Evolutionary conservation across 106 monocot genomes (phyloP).

Genomic region (Acanthochlamys bracteata): DNA sequence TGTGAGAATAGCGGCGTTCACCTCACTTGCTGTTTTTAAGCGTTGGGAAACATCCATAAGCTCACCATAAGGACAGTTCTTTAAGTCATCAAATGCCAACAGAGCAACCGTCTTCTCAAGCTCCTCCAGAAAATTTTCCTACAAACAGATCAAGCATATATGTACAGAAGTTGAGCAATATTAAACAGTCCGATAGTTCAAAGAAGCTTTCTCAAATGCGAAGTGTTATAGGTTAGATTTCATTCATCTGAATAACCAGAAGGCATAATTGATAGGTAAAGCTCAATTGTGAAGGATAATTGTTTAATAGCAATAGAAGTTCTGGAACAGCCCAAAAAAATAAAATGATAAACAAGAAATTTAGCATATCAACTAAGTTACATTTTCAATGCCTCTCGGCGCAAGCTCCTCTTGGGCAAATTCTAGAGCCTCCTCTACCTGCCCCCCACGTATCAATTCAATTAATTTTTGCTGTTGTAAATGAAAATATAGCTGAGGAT

Average conservation of each 20-base stretch:
- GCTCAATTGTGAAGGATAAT: no score
- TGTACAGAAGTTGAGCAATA: background rate
- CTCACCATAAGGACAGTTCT: constrained; percentile 80
- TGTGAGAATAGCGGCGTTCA: constrained; percentile 92
- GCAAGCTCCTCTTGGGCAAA: constrained; percentile 99
- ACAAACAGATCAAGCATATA: constrained; percentile 3
- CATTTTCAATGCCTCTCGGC: constrained; percentile 92
- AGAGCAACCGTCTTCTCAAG: constrained; percentile 86
- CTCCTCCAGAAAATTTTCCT: constrained; percentile 84
- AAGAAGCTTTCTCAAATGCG: no score
- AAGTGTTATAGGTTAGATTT: no score
- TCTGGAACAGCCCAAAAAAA: no score
- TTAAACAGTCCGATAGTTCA: no score
- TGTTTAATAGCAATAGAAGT: no score
- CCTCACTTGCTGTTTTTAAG: constrained; percentile 91
- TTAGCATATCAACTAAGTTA: constrained; percentile 19
- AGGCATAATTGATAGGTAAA: no score
- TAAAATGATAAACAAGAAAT: no score
- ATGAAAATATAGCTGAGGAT: constrained; percentile 94
- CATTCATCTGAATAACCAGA: no score
- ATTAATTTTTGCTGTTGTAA: constrained; percentile 90
- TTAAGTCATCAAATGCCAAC: constrained; percentile 83
- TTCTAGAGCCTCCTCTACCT: constrained; percentile 80
- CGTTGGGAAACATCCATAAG: constrained; percentile 94
- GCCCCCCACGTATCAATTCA: constrained; percentile 87